Evolutionary conservation across 306 rosid genomes (phyloP), one percentile per base, ranked within the genome.

Genomic region (Castanospermum australe): DNA sequence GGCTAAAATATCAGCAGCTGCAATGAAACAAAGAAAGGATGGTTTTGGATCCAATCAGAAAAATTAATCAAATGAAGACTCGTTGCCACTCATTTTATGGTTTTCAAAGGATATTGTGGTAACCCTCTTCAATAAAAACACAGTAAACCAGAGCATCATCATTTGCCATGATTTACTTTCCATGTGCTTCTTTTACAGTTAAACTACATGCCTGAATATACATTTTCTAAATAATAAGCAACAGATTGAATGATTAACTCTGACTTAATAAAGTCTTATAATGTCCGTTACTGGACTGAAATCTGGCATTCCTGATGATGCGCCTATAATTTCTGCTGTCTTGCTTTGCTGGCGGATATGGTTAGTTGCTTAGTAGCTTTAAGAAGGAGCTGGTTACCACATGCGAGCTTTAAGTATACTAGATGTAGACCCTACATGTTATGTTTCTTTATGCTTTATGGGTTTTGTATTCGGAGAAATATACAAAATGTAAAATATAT

Each of bases 291-390:
- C 12, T 25, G 52, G 65, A 72, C 38, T 18, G 11, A 20, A 33
- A 47, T 32, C 9, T 32, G 12, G 52, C 28, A 21, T 15, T 66
- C 75, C 84, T 80, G 21, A 81, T 66, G 62, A 64, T 50, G 73
- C 76, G 84, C 80, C 84, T 66, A 32, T 73, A 54, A 81, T 73
- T 32, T 64, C 65, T 81, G 61, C 73, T n/a, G 13, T 69, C 59
- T 56, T n/a, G 38, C 36, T 28, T 56, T 5, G 82, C 42, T 56
- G 68, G 68, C 75, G 10, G 54, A 32, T 9, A 30, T 67, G 38
- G 44, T 18, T 56, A 14, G 36, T 32, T 32, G 4, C 4, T 32
- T 32, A 32, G 36, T 2, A 32, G 54, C 67, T 72, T 55, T 55
- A 38, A 41, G 17, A 52, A 52, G 76, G 76, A 71, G 63, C 62